These are phyloP conservation scores for Lipomyces yamanashiensis DNA, from an alignment of 805 yeast genomes.

Conservation along the genomic window DNA sequence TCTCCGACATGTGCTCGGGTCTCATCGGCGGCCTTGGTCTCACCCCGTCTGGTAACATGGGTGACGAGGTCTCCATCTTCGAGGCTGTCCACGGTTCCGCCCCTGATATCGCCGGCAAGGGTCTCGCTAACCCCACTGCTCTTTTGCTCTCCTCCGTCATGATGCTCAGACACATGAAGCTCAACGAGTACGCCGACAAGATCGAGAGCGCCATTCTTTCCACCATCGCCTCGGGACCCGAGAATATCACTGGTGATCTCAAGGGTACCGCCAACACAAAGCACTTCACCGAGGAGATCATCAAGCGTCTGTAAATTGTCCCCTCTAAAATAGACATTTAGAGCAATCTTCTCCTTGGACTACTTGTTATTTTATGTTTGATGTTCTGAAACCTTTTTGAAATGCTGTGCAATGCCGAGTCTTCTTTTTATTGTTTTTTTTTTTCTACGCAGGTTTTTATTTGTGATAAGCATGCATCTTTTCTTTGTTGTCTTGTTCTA, in stretches of 20 bases:
- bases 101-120: conserved; percentile 99
- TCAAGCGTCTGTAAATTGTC: conserved; percentile 44
- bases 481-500: background rate
- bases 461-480: background rate
- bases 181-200: conserved; percentile 76
- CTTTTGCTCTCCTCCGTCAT: conserved; percentile 91
- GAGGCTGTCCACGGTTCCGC: conserved; percentile 99
- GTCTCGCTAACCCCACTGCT: conserved; percentile 99
- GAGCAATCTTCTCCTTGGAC: background rate
- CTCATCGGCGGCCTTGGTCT: conserved; percentile 98
- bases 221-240: conserved; percentile 94
- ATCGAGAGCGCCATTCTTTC: conserved; percentile 83
- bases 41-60: conserved; percentile 99
- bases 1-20: conserved; percentile 97
- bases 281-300: conserved; percentile 91
- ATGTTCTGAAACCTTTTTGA: background rate
- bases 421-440: background rate
- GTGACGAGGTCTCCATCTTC: conserved; percentile 94
- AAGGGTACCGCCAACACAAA: conserved; percentile 88
- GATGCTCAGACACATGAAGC: conserved; percentile 99
- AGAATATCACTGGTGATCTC: conserved; percentile 95
- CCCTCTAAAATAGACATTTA: background rate
- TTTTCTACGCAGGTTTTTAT: background rate
- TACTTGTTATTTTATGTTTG: background rate
- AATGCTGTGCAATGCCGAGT: background rate